phyloP scores from a whole-genome alignment of 2,329 filamentous ascomycete genomes.

The Lasiodiplodia sp. region DNA sequence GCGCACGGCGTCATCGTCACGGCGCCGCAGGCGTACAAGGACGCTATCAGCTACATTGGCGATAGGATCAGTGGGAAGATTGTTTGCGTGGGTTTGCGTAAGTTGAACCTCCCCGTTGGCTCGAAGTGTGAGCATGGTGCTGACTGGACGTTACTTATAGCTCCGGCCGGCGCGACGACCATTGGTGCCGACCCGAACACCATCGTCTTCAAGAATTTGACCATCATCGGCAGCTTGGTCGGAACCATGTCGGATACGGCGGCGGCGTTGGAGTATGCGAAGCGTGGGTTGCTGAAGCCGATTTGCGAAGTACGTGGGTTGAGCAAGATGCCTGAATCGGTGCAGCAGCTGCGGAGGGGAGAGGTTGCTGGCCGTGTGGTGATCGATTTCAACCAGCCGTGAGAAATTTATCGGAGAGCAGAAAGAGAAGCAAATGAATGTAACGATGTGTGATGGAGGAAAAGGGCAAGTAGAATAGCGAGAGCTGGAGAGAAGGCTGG shows the following conservation, averaged over 20 bases:
- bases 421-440: neutral
- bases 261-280: conserved; percentile 57
- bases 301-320: conserved; percentile 59
- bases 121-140: too few relatives aligned
- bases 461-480: too few relatives aligned
- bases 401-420: neutral
- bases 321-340: conserved; percentile 58
- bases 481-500: too few relatives aligned
- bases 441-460: too few relatives aligned
- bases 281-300: conserved; percentile 57
- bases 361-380: conserved; percentile 62
- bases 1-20: conserved; percentile 51
- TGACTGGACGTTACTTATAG: neutral
- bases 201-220: conserved; percentile 47
- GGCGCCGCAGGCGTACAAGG: conserved; percentile 50
- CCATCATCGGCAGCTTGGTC: conserved; percentile 50
- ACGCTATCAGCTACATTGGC: conserved; percentile 54
- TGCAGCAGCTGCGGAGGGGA: conserved; percentile 58
- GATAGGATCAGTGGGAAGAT: conserved; percentile 53
- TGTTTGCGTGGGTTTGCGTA: conserved; percentile 59
- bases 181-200: conserved; percentile 46
- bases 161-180: conserved; percentile 30
- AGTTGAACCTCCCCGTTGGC: neutral
- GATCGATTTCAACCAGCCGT: conserved; percentile 59
- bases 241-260: conserved; percentile 58